phyloP scores from a whole-genome alignment of 2,329 filamentous ascomycete species.

The Cercospora canescens region DNA sequence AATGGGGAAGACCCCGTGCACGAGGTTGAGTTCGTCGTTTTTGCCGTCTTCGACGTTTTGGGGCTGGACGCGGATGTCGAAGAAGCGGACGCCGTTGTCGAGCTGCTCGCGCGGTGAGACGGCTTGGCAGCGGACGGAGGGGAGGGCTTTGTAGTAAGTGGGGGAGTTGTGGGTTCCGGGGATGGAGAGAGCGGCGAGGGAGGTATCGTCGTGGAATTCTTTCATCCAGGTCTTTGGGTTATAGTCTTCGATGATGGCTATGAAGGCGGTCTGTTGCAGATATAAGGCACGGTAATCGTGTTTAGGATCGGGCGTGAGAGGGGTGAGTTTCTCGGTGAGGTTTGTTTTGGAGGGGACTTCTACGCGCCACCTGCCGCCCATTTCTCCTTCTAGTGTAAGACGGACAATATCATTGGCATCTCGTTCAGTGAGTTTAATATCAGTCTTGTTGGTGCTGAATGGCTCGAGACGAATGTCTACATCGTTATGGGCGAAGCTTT shows the following conservation, averaged over 20 bases:
- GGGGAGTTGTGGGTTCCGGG: constrained; percentile 96
- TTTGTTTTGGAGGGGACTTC: constrained; percentile 63
- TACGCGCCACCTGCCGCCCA: constrained; percentile 65
- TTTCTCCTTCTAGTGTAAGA: constrained; percentile 68
- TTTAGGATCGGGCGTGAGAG: constrained; percentile 41
- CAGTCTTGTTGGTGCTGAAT: constrained; percentile 65
- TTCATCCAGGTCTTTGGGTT: constrained; percentile 78
- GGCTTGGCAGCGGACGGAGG: constrained; percentile 90
- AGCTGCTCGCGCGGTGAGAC: constrained; percentile 77
- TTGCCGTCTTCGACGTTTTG: constrained; percentile 56
- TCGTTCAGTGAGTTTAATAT: constrained; percentile 60
- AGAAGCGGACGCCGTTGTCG: constrained; percentile 86
- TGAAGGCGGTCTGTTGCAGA: constrained; percentile 39
- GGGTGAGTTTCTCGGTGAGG: constrained; percentile 39
- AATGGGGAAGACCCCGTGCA: constrained; percentile 88
- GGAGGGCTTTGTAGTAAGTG: constrained; percentile 78
- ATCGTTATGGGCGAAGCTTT: constrained; percentile 62
- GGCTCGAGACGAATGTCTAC: constrained; percentile 65
- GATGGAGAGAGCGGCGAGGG: constrained; percentile 80
- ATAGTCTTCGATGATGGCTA: constrained; percentile 69
- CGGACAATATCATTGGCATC: constrained; percentile 65
- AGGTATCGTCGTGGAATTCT: constrained; percentile 67
- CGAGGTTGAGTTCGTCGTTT: constrained; percentile 69
- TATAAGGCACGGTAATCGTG: constrained; percentile 46
- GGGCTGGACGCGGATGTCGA: constrained; percentile 83